Evolutionary conservation across 768 basidiomycete genomes (phyloP), one percentile per base, ranked within the genome.

Genomic region (Lyophyllum semitale): DNA sequence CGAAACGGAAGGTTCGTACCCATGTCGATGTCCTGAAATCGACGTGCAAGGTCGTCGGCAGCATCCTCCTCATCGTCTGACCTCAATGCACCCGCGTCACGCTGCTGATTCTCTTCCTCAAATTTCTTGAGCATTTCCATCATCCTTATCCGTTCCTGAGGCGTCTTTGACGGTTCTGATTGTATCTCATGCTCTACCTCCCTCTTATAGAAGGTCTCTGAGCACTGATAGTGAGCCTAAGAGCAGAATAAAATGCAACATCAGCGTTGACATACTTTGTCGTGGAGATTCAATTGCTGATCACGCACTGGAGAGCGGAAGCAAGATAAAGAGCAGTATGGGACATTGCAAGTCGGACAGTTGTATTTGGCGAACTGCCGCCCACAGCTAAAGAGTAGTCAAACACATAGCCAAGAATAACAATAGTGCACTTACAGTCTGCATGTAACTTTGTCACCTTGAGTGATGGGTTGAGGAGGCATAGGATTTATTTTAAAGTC

Each of bases 301-400:
- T 53, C 26, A 67, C 80, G 57, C 69, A 88, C 89, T 71, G 83
- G 75, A 26, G 88, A 87, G 41, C 87, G 84, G 72, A 91, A 95
- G 71, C 93, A 95, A 11, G 75, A 72, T 27, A 93, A 68, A 25
- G 89, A 89, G 71, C 93, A 95, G 63, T 94, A 94, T 0, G 81
- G 80, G 25, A 88, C 72, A 63, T 93, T 93, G 72, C 93, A 95
- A 29, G 77, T 77, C 22, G 93, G 88, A 59, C 93, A 95, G 0
- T 84, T 87, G 69, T 95, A 95, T 64, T 84, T 87, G 17, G 89
- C 82, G 59, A 89, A 79, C 62, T 91, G 87, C 63, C 88, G 78
- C 29, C 76, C 79, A 73, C 91, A 94, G 62, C 91, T 94, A 25
- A 8, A 49, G 37, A 7, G 27, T 5, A 49, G 27, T 46, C 4